phyloP scores from a whole-genome alignment of 108 stramenopile genomes.

The Asterionellopsis glacialis region DNA sequence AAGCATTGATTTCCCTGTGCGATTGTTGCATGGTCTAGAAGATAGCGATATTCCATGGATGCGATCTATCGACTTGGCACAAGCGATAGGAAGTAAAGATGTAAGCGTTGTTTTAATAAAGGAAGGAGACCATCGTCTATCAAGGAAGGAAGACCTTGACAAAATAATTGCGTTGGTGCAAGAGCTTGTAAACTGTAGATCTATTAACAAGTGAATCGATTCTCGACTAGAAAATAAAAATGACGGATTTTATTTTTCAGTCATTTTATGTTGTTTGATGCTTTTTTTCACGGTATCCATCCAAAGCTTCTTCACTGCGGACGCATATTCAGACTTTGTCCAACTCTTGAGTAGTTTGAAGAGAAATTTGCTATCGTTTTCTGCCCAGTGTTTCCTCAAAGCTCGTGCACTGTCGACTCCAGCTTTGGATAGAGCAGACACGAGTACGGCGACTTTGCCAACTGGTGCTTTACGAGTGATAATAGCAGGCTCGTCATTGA shows the following conservation, averaged over 20 bases:
- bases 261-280: conserved; percentile 25
- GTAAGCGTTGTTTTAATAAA: no score
- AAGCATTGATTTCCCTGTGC: conserved; percentile 17
- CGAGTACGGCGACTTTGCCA: conserved; percentile 58
- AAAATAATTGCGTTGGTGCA: no score
- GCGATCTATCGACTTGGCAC: conserved; percentile 7
- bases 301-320: conserved; percentile 62
- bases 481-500: conserved; percentile 70
- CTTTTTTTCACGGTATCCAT: conserved; percentile 52
- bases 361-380: conserved; percentile 70
- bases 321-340: conserved; percentile 41
- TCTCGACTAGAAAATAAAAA: no score
- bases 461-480: conserved; percentile 62
- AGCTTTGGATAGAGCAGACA: conserved; percentile 50
- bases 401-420: conserved; percentile 67
- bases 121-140: no score
- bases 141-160: no score
- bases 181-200: no score
- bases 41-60: conserved; percentile 28
- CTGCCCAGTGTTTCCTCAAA: conserved; percentile 73
- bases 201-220: no score
- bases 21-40: conserved; percentile 28
- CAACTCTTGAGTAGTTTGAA: conserved; percentile 61
- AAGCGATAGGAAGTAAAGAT: not conserved
- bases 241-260: conserved; percentile 1